A percentile compares a stretch with the other conserved stretches of the same genome.
Conservation (phyloP, 805 yeast genomes). For the Hanseniaspora nectarophila region DNA sequence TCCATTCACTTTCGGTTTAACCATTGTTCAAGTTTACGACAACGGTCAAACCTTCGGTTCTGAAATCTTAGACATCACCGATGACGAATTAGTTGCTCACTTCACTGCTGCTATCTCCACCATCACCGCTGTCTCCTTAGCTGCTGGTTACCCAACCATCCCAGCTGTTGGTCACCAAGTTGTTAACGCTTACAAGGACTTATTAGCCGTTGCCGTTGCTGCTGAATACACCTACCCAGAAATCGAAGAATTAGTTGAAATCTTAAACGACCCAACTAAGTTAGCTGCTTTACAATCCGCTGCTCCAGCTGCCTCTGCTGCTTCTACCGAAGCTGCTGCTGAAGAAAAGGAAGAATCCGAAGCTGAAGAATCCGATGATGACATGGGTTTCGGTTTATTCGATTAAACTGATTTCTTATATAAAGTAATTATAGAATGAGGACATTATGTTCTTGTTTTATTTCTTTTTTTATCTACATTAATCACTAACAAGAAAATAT, state of each 20-base stretch:
- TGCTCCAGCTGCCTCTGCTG: constrained; percentile 67
- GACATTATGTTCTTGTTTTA: background rate
- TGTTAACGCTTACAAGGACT: constrained; percentile 98
- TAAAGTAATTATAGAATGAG: background rate
- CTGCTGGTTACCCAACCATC: constrained; percentile 97
- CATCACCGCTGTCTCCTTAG: constrained; percentile 94
- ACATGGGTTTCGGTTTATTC: constrained; percentile 98
- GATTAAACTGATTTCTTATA: constrained; percentile 46
- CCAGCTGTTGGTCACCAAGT: constrained; percentile 98
- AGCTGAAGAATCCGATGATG: constrained; percentile 53
- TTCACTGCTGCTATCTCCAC: constrained; percentile 83
- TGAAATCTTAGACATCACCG: constrained; percentile 93
- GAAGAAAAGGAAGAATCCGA: constrained; percentile 67
- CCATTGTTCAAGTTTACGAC: constrained; percentile 94
- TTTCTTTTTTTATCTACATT: too few species aligned
- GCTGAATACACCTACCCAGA: constrained; percentile 99
- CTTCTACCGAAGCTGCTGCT: constrained; percentile 54
- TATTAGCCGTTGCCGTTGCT: constrained; percentile 94
- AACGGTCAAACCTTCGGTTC: constrained; percentile 97
- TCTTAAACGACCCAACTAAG: constrained; percentile 99
- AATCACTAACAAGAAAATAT: too few species aligned
- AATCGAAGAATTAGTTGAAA: constrained; percentile 97
- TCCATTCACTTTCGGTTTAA: constrained; percentile 98
- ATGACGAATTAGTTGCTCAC: constrained; percentile 87
- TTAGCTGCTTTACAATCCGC: constrained; percentile 99